A percentile compares a stretch with the other conserved stretches of the same genome.
phyloP scores from a whole-genome alignment of 2,329 filamentous ascomycete genomes.

The Tolypocladium sp. region DNA sequence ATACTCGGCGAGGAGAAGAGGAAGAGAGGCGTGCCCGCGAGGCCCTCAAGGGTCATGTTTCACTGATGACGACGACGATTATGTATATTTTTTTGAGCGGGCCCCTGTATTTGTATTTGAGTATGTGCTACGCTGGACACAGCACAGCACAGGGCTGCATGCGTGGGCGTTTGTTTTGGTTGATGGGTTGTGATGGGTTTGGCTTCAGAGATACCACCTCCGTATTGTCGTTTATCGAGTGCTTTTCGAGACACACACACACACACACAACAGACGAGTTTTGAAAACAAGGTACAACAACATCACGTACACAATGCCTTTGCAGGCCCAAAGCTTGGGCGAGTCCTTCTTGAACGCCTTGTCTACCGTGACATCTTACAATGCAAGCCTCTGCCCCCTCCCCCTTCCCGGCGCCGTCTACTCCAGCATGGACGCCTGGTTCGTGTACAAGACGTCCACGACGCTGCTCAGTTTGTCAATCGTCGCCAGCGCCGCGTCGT shows the following conservation, averaged over 20 bases:
- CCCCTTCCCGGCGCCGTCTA: constrained; percentile 31
- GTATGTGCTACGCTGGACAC: background rate
- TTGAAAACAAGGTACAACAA: background rate
- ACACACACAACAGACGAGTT: background rate
- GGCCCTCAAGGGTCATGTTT: constrained; percentile 18
- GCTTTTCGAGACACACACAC: background rate
- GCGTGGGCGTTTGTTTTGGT: background rate
- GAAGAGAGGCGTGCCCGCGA: constrained; percentile 6
- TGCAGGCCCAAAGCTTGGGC: constrained; percentile 7
- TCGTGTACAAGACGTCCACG: constrained; percentile 94
- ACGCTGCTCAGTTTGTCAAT: constrained; percentile 97
- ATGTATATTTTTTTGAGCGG: background rate
- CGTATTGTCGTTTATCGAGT: background rate
- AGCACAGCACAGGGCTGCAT: background rate
- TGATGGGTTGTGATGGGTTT: background rate
- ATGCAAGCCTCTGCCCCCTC: constrained; percentile 8
- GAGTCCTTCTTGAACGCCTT: constrained; percentile 18
- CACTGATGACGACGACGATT: constrained; percentile 12
- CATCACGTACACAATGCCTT: background rate
- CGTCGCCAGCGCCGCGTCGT: constrained; percentile 87
- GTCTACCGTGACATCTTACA: constrained; percentile 22
- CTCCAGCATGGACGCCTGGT: constrained; percentile 92
- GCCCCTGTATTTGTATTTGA: background rate
- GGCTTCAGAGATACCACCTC: constrained; percentile 6
- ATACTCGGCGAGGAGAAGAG: constrained; percentile 38